These are phyloP conservation scores for Cydonia oblonga DNA, from an alignment of 331 rosid species.

Conservation along the genomic window DNA sequence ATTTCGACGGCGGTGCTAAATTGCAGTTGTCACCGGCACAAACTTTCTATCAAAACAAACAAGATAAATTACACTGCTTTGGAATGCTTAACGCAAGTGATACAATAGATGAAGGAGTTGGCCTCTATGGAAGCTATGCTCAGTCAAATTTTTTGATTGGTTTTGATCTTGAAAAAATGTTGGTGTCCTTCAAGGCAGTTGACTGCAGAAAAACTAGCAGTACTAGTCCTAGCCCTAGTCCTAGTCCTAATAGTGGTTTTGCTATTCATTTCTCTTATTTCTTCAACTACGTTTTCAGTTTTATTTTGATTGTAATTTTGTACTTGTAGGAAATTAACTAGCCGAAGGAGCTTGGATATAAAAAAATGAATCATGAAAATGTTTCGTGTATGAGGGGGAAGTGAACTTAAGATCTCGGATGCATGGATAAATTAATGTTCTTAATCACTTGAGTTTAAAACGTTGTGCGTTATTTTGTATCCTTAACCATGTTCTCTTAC, in stretches of 20 bases:
- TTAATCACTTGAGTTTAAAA: too few species aligned
- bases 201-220: slow-evolving; percentile 24
- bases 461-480: too few species aligned
- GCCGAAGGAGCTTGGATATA: background rate
- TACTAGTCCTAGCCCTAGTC: background rate
- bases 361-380: too few species aligned
- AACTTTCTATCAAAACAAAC: slow-evolving; percentile 28
- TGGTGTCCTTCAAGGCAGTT: slow-evolving; percentile 40
- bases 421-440: background rate
- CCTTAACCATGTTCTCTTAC: background rate
- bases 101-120: slow-evolving; percentile 2
- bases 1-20: slow-evolving; percentile 37
- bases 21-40: slow-evolving; percentile 25
- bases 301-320: background rate
- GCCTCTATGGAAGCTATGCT: slow-evolving; percentile 39
- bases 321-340: background rate
- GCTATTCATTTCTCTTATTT: background rate
- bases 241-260: background rate
- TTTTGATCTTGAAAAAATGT: slow-evolving; percentile 30
- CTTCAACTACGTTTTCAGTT: background rate
- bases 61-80: slow-evolving; percentile 35
- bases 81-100: slow-evolving; percentile 16
- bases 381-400: background rate
- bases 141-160: slow-evolving; percentile 47
- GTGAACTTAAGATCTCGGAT: too few species aligned